phyloP scores from a whole-genome alignment of 2,329 filamentous ascomycete genomes.

The Pseudogymnoascus sp. region DNA sequence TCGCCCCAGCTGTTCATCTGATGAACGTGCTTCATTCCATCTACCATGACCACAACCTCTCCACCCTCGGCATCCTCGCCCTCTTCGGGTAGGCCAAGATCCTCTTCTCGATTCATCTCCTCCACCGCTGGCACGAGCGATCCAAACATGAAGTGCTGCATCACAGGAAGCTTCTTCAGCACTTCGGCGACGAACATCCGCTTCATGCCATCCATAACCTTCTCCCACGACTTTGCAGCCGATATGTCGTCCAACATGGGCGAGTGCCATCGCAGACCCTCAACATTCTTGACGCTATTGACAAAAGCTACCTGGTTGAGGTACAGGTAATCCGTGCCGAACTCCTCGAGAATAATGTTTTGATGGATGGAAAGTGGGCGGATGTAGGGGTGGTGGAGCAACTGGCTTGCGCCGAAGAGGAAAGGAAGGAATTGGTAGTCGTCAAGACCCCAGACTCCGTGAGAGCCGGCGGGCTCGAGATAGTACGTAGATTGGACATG shows the following conservation, averaged over 20 bases:
- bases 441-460: slow-evolving; percentile 95
- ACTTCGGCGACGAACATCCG: slow-evolving; percentile 96
- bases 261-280: slow-evolving; percentile 89
- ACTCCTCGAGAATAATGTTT: slow-evolving; percentile 78
- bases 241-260: slow-evolving; percentile 99
- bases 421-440: slow-evolving; percentile 98
- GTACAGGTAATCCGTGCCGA: slow-evolving; percentile 75
- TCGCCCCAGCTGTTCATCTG: slow-evolving; percentile 76
- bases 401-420: slow-evolving; percentile 85
- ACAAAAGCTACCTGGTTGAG: slow-evolving; percentile 90
- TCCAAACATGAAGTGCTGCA: slow-evolving; percentile 97
- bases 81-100: slow-evolving; percentile 38
- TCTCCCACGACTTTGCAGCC: slow-evolving; percentile 77
- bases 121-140: slow-evolving; percentile 70
- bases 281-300: slow-evolving; percentile 92
- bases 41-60: slow-evolving; percentile 55
- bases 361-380: slow-evolving; percentile 81
- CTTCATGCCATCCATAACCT: slow-evolving; percentile 91
- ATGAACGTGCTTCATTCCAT: slow-evolving; percentile 63
- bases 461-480: slow-evolving; percentile 90
- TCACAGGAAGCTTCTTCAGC: slow-evolving; percentile 85
- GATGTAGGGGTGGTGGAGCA: slow-evolving; percentile 74
- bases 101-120: slow-evolving; percentile 65
- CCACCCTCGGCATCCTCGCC: slow-evolving; percentile 45
- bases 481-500: slow-evolving; percentile 87